Evolutionary conservation across 2,329 filamentous ascomycete genomes (phyloP).

Genomic region (Anisogramma anomala): DNA sequence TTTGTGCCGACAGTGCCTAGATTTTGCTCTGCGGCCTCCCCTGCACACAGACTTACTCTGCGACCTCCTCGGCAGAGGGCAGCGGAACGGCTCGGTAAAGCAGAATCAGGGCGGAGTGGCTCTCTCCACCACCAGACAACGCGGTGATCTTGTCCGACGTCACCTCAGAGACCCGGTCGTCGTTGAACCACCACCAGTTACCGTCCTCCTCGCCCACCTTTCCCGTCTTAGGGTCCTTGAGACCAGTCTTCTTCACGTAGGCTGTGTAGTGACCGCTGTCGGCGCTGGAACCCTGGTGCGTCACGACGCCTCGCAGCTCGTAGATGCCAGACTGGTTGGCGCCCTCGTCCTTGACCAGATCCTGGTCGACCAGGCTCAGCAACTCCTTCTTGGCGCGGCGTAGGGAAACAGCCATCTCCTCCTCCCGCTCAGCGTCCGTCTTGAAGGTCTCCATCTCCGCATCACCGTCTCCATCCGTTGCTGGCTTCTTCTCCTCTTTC

Average conservation of each 20-base stretch:
- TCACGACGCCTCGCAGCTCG: constrained; percentile 86
- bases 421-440: constrained; percentile 86
- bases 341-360: constrained; percentile 64
- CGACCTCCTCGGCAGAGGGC: constrained; percentile 41
- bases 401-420: constrained; percentile 66
- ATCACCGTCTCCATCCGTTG: constrained; percentile 48
- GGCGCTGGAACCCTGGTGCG: constrained; percentile 90
- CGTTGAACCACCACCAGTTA: constrained; percentile 99
- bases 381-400: constrained; percentile 80
- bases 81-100: constrained; percentile 66
- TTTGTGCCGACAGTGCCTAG: no score
- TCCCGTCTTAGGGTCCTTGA: constrained; percentile 61
- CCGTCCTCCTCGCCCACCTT: constrained; percentile 73
- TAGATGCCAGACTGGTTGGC: constrained; percentile 92
- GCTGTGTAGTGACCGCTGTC: constrained; percentile 98
- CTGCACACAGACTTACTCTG: no score
- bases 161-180: constrained; percentile 92
- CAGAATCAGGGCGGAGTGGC: constrained; percentile 70
- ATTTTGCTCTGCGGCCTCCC: no score
- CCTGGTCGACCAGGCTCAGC: constrained; percentile 61
- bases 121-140: constrained; percentile 79
- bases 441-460: constrained; percentile 74
- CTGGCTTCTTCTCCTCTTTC: constrained; percentile 26
- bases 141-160: constrained; percentile 82
- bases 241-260: constrained; percentile 84